These are phyloP conservation scores for Lactarius trivialis DNA, from an alignment of 768 basidiomycete genomes.

Conservation along the genomic window DNA sequence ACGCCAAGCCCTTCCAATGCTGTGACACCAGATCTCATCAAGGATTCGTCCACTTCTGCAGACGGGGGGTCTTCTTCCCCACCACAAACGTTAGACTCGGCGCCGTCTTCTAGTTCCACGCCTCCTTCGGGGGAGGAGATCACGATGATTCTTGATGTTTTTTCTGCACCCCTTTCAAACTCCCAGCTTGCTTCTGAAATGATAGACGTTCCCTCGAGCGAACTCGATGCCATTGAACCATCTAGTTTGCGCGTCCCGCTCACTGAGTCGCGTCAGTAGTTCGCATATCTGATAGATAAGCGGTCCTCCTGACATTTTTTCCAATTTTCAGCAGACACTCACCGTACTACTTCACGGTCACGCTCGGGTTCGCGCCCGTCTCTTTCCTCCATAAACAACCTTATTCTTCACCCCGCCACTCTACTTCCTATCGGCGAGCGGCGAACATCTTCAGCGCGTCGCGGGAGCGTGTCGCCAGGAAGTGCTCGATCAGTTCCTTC, in stretches of 20 bases:
- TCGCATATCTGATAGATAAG: background rate
- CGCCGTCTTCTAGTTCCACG: slow-evolving; percentile 1
- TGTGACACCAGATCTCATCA: slow-evolving; percentile 14
- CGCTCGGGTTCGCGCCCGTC: slow-evolving; percentile 16
- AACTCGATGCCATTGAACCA: background rate
- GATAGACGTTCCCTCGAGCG: background rate
- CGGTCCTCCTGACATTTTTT: background rate
- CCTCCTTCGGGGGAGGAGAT: background rate
- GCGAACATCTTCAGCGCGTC: background rate
- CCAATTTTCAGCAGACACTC: background rate
- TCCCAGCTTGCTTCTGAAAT: background rate
- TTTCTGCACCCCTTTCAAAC: background rate
- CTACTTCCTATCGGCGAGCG: slow-evolving; percentile 13
- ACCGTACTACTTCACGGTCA: background rate
- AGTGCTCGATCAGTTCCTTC: background rate
- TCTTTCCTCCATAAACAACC: slow-evolving; percentile 12
- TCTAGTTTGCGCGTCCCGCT: background rate
- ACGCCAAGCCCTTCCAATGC: background rate
- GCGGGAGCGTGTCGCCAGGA: background rate
- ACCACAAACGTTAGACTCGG: background rate
- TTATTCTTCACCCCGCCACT: slow-evolving; percentile 17
- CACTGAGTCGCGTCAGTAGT: background rate
- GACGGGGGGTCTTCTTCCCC: background rate
- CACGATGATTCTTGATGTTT: slow-evolving; percentile 9
- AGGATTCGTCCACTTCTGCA: slow-evolving; percentile 8